Conservation (phyloP, 139 green algal species). For the Zygnema circumcarinatum region DNA sequence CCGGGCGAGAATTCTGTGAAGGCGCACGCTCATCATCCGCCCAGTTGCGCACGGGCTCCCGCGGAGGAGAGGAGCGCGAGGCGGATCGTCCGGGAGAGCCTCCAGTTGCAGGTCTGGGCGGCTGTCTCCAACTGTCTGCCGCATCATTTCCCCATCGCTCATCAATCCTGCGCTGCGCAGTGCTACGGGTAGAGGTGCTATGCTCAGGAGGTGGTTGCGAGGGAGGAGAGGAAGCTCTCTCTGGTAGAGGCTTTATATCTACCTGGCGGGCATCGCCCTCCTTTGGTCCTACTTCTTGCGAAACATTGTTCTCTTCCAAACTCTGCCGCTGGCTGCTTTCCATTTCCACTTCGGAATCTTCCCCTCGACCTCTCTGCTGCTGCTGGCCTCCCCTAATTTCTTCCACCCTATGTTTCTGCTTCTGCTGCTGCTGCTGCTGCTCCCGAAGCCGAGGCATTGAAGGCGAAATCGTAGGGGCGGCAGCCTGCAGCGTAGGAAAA, state of each 20-base stretch:
- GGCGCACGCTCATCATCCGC: conserved; percentile 4
- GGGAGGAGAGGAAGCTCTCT: background rate
- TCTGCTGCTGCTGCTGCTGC: background rate
- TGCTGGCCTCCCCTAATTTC: background rate
- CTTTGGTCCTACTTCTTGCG: background rate
- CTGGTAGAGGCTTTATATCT: background rate
- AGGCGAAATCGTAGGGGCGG: background rate
- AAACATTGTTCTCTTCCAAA: background rate
- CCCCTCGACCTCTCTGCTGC: background rate
- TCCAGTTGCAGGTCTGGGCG: background rate
- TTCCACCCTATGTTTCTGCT: background rate
- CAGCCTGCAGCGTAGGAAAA: conserved; percentile 12
- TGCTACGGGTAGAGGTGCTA: background rate
- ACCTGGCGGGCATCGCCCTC: background rate
- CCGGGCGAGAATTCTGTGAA: background rate
- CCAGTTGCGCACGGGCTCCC: background rate
- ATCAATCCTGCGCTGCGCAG: background rate
- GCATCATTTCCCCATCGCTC: background rate
- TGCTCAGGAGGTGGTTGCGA: background rate
- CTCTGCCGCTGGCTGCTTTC: background rate
- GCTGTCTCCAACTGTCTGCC: background rate
- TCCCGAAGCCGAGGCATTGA: background rate
- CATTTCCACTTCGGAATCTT: background rate
- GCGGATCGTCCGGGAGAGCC: background rate
- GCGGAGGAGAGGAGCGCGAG: background rate